Evolutionary conservation across 345 rosid genomes (phyloP).

Genomic region (Populus ilicifolia): DNA sequence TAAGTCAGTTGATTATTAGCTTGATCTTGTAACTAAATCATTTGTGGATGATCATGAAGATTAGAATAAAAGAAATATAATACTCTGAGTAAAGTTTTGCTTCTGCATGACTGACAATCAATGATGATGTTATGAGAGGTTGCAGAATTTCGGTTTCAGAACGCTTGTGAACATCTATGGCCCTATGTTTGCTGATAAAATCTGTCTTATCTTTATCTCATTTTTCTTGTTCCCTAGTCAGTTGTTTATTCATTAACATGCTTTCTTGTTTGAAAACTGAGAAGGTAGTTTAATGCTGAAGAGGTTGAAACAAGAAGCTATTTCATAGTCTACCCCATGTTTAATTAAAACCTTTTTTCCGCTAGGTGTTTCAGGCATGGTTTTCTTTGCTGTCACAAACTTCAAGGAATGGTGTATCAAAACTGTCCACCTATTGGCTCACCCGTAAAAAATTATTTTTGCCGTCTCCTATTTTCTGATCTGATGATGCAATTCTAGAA

Average conservation of each 20-base stretch:
- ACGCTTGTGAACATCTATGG: not conserved
- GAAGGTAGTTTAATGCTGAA: not conserved
- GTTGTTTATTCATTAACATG: constrained; percentile 17
- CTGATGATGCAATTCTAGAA: not conserved
- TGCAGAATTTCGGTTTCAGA: not conserved
- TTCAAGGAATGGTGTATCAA: not conserved
- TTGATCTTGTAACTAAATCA: not conserved
- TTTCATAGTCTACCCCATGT: not conserved
- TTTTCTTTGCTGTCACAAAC: not conserved
- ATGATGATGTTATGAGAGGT: constrained; percentile 2
- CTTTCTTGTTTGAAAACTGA: constrained; percentile 17
- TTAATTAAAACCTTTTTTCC: not conserved
- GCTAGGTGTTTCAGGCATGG: not conserved
- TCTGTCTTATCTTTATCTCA: constrained; percentile 1
- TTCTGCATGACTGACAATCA: constrained; percentile 8
- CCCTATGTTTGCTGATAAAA: constrained; percentile 1
- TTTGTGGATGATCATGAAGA: not conserved
- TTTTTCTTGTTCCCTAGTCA: constrained; percentile 3
- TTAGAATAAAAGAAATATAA: not conserved
- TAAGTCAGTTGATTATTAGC: not conserved
- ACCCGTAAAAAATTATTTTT: not conserved
- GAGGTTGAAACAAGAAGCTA: not conserved
- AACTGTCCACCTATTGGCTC: not conserved
- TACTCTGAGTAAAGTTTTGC: not conserved
- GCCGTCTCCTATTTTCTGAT: constrained; percentile 8